Evolutionary conservation across 306 rosid genomes (phyloP), one percentile per base, ranked within the genome.

Genomic region (Vachellia pachyceras): DNA sequence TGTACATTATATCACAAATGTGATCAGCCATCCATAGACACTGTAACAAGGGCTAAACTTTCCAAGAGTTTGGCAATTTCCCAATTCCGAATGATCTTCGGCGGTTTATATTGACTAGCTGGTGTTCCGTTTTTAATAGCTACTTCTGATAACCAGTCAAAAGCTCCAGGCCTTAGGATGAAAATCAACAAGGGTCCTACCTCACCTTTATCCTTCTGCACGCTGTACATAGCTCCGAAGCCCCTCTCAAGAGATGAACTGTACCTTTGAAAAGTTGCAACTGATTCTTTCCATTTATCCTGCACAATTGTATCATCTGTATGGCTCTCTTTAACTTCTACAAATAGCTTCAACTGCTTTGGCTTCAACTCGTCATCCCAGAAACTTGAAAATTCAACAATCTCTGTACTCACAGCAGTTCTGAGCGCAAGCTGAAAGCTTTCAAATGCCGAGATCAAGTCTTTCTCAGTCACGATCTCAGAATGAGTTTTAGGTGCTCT

Each of bases 41-140:
- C 25, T 14, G 74, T 60, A 41, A 75, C 72, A 23, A 77, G 61
- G 78, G 83, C 80, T 33, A 68, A 81, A 7, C 80, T 77, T 87
- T 84, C 86, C 78, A 90, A 79, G 72, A 87, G 67, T 20, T 42
- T 49, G 50, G 78, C 89, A 58, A 80, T 73, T 66, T 88, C 86
- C 55, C 45, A 82, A 77, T 81, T 88, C 82, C 90, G 65, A 79
- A 92, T 79, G 72, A 92, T 87, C 90, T 87, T 92, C 33, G 92
- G 91, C 2, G 92, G 94, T 44, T 90, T 91, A 81, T 88, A 91
- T 76, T 85, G 94, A 82, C 90, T 81, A 49, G 94, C 91, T 22
- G 94, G 83, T 46, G 92, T 49, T 77, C 94, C 92, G 46, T 85
- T 88, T 65, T 79, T 80, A 63, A 91, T 74, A 70, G 89, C 97